Base-by-base conservation (phyloP, 2,329 filamentous ascomycete species). In the Blastomyces silverae region DNA sequence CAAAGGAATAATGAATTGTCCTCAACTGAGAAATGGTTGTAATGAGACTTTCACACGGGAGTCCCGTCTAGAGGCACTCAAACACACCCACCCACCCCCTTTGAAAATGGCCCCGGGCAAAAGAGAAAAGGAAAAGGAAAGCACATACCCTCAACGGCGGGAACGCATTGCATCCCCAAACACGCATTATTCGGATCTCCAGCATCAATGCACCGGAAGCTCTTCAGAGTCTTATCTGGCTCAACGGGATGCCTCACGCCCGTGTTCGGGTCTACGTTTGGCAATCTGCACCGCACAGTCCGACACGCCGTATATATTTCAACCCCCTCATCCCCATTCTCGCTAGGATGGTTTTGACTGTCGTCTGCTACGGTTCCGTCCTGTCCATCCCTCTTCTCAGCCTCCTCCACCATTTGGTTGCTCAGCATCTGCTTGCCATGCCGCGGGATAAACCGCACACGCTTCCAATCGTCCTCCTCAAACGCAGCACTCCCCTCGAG, bases 201-300 rank as follows among this genome's bases (percentile, higher is more conserved):
- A 8, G 74, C 71, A 70, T 85, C 83, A 67, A 85, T 81, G 52
- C 78, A 71, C 15, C 83, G 74, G 71, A 82, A 83, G 15, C 72
- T 75, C 64, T 78, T 80, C 72, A 85, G 70, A 28, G 81, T 81
- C 42, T 75, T 76, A 68, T 80, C 78, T 31, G 83, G 83, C 71
- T 85, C 79, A 55, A 66, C 65, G 1, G 63, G 66, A 70, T 84
- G 80, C n/a, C 78, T 73, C 8, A 80, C 71, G 0, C 82, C 84
- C 0, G 83, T 84, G 22, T 79, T 77, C 0, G 82, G 84, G 68
- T 87, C 80, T 1, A 85, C 83, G 69, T 86, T 87, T 0, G 84
- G 84, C 20, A 87, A 70, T 57, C 79, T 80, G 71, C 85, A 87
- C 57, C 84, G 78, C 2, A 84, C 80, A 13, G 84, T 85, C n/a